These are phyloP conservation scores for Aspergillus sp. DNA, from an alignment of 2,329 filamentous ascomycete species.

Conservation along the genomic window DNA sequence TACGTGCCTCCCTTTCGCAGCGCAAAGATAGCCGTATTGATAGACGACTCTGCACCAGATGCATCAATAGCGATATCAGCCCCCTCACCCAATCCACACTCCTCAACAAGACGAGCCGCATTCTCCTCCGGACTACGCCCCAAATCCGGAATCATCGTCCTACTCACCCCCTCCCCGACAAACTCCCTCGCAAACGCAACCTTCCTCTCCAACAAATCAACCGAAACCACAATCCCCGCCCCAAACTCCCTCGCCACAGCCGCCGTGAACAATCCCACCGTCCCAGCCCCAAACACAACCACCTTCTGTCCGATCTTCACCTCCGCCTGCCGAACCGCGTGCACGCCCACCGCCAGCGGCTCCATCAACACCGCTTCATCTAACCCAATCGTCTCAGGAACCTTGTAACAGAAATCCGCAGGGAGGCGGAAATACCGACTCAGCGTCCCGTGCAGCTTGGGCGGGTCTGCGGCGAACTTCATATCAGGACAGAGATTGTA, in stretches of 20 bases:
- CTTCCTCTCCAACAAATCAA: constrained; percentile 56
- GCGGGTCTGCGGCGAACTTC: constrained; percentile 37
- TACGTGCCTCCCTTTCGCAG: constrained; percentile 19
- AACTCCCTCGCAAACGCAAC: constrained; percentile 48
- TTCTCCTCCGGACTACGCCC: constrained; percentile 9
- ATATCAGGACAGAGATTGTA: constrained; percentile 40
- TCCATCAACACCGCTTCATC: constrained; percentile 43
- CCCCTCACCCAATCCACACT: constrained; percentile 31
- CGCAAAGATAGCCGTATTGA: constrained; percentile 39
- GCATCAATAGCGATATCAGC: constrained; percentile 36
- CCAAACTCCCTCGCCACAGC: constrained; percentile 60
- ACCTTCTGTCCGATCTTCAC: constrained; percentile 33
- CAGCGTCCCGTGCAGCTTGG: constrained; percentile 34
- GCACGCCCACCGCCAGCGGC: constrained; percentile 43
- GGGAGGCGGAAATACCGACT: constrained; percentile 35
- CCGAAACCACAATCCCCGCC: constrained; percentile 55
- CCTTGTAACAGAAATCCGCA: constrained; percentile 36
- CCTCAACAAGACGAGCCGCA: constrained; percentile 27
- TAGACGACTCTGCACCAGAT: constrained; percentile 38
- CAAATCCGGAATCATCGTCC: background rate
- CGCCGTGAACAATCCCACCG: constrained; percentile 58
- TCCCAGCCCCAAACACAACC: constrained; percentile 58
- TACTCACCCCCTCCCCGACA: constrained; percentile 11
- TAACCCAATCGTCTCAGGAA: constrained; percentile 33
- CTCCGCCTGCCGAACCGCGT: constrained; percentile 33